Percentiles rank a stretch among this genome's conserved stretches.
Evolutionary conservation across 2,329 filamentous ascomycete genomes (phyloP).

Genomic region (Orbilia blumenaviensis): DNA sequence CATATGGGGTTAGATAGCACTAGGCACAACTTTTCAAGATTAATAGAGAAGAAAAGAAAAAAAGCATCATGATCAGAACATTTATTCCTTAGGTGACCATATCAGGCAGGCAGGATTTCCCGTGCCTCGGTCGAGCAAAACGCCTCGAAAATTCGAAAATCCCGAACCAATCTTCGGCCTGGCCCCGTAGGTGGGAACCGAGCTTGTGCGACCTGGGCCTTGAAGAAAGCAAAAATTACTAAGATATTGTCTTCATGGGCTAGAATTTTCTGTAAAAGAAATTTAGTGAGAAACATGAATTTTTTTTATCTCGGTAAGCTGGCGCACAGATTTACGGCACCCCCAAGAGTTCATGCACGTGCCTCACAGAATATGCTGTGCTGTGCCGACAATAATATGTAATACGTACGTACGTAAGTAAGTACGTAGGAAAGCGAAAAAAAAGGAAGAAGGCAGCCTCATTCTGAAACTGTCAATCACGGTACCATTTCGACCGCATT

Average conservation of each 20-base stretch:
- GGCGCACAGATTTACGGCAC: not conserved
- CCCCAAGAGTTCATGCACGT: not conserved
- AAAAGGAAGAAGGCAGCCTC: not conserved
- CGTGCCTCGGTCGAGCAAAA: not conserved
- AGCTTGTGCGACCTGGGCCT: slow-evolving; percentile 1
- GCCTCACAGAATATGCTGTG: not conserved
- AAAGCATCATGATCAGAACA: not conserved
- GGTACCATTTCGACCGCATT: not conserved
- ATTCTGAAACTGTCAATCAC: slow-evolving; percentile 12
- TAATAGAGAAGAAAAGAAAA: not conserved
- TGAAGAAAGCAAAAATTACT: too few relatives aligned
- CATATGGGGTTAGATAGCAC: not conserved
- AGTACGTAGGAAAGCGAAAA: not conserved
- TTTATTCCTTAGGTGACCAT: not conserved
- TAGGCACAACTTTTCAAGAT: not conserved
- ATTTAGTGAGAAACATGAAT: too few relatives aligned
- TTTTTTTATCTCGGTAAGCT: not conserved
- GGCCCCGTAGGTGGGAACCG: not conserved
- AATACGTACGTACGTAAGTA: not conserved
- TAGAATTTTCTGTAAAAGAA: too few relatives aligned
- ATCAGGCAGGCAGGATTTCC: slow-evolving; percentile 4
- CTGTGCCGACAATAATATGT: not conserved
- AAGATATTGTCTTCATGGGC: too few relatives aligned
- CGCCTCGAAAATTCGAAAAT: not conserved
- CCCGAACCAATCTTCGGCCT: slow-evolving; percentile 17